Conservation (phyloP, 1,284 basidiomycete species). For the Ceratobasidium sp. region DNA sequence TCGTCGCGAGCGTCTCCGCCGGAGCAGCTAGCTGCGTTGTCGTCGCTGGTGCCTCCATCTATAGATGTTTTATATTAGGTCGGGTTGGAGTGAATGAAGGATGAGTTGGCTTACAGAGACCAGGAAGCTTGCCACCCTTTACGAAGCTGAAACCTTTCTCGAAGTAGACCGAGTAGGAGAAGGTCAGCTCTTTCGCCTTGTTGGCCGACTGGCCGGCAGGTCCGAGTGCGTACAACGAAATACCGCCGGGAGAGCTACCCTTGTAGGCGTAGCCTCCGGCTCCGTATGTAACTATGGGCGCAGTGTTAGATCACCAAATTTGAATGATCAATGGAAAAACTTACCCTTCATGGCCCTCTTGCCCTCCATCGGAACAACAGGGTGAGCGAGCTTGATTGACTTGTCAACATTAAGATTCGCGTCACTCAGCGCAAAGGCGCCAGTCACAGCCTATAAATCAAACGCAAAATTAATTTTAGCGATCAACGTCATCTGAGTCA, state of each 20-base stretch:
- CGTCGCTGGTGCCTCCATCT: slow-evolving; percentile 49
- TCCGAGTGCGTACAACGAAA: slow-evolving; percentile 72
- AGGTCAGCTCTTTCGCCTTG: slow-evolving; percentile 63
- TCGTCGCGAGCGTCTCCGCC: slow-evolving; percentile 70
- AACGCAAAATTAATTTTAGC: slow-evolving; percentile 13
- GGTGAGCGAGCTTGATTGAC: slow-evolving; percentile 41
- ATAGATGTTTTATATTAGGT: not conserved
- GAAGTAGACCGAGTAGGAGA: slow-evolving; percentile 73
- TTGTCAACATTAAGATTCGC: slow-evolving; percentile 30
- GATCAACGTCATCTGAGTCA: not conserved
- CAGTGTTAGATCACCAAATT: not conserved
- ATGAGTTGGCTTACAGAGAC: slow-evolving; percentile 62
- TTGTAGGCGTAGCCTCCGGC: slow-evolving; percentile 63
- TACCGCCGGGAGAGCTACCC: slow-evolving; percentile 62
- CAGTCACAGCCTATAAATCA: slow-evolving; percentile 11
- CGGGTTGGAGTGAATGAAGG: slow-evolving; percentile 53
- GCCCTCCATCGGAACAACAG: slow-evolving; percentile 40
- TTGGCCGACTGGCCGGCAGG: slow-evolving; percentile 54
- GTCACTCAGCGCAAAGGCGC: slow-evolving; percentile 31
- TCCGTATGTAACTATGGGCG: slow-evolving; percentile 59
- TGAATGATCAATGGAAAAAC: not conserved
- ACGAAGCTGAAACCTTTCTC: slow-evolving; percentile 71
- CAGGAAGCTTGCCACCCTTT: slow-evolving; percentile 74
- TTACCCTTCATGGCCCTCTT: slow-evolving; percentile 43
- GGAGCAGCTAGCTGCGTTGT: slow-evolving; percentile 70